These are phyloP conservation scores for Phanerochaete sordida DNA, from an alignment of 768 basidiomycete species.

Conservation along the genomic window DNA sequence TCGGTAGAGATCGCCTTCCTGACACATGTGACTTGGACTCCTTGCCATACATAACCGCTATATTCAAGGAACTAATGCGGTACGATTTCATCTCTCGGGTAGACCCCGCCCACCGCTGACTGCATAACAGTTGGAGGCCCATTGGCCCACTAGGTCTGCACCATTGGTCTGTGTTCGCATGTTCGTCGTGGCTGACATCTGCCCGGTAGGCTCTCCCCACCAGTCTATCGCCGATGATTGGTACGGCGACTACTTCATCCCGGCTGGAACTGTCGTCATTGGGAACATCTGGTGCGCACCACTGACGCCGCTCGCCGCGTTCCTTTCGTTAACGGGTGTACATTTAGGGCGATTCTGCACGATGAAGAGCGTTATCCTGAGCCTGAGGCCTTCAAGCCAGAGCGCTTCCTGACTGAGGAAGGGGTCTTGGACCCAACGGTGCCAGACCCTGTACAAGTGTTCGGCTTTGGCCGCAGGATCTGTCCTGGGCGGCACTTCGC, in stretches of 20 bases:
- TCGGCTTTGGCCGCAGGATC: slow-evolving; percentile 27
- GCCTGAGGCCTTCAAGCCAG: slow-evolving; percentile 33
- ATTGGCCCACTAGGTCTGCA: no score
- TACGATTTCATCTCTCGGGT: no score
- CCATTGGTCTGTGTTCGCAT: no score
- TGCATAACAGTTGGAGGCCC: no score
- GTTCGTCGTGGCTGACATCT: no score
- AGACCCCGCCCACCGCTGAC: no score
- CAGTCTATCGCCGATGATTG: not conserved
- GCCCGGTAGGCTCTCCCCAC: no score
- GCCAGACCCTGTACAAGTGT: slow-evolving; percentile 22
- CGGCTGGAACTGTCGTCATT: not conserved
- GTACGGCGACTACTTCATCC: not conserved
- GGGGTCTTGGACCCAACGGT: slow-evolving; percentile 24
- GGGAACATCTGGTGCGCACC: not conserved
- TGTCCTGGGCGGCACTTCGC: not conserved
- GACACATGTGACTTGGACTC: no score
- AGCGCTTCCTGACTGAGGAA: slow-evolving; percentile 34
- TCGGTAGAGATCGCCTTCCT: no score
- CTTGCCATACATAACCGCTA: no score
- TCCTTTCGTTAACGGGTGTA: not conserved
- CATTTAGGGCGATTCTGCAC: slow-evolving; percentile 33
- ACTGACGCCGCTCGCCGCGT: not conserved
- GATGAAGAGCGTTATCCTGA: slow-evolving; percentile 33
- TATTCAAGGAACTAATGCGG: no score